Conservation (phyloP, 2,329 filamentous ascomycete species). For the Cladosporium sp. region DNA sequence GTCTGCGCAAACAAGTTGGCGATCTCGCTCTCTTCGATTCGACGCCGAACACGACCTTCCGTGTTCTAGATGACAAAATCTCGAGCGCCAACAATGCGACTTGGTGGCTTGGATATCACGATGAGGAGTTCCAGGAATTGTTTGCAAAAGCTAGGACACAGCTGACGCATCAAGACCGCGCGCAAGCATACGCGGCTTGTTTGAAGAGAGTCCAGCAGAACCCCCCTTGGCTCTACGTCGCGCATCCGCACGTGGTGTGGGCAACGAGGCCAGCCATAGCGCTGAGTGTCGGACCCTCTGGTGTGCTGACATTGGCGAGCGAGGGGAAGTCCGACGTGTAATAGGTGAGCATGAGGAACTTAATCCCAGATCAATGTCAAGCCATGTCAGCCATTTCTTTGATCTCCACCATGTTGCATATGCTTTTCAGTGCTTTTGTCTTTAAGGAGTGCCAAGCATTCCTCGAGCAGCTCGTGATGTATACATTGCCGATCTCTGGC, state of each 20-base stretch:
- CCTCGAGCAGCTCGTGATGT: background rate
- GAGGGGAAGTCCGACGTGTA: background rate
- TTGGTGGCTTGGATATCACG: slow-evolving; percentile 23
- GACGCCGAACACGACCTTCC: slow-evolving; percentile 22
- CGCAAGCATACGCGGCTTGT: slow-evolving; percentile 19
- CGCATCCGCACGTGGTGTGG: slow-evolving; percentile 23
- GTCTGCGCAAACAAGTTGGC: slow-evolving; percentile 19
- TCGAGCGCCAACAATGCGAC: slow-evolving; percentile 17
- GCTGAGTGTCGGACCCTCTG: slow-evolving; percentile 8
- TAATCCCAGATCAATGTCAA: background rate
- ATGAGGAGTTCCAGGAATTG: slow-evolving; percentile 18
- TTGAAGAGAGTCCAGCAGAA: slow-evolving; percentile 18
- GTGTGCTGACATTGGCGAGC: background rate
- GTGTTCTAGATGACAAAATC: slow-evolving; percentile 22
- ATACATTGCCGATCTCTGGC: background rate
- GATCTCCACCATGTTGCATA: background rate
- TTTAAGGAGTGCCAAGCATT: background rate
- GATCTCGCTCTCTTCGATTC: slow-evolving; percentile 23
- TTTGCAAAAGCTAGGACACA: slow-evolving; percentile 11
- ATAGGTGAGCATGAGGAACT: background rate
- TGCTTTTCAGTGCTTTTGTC: no score
- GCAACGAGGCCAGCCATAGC: slow-evolving; percentile 13
- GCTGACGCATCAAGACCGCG: no score
- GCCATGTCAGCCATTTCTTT: background rate
- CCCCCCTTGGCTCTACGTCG: slow-evolving; percentile 22